Evolutionary conservation across 305 asterid species (phyloP).

Genomic region (Fraxinus dipetala): DNA sequence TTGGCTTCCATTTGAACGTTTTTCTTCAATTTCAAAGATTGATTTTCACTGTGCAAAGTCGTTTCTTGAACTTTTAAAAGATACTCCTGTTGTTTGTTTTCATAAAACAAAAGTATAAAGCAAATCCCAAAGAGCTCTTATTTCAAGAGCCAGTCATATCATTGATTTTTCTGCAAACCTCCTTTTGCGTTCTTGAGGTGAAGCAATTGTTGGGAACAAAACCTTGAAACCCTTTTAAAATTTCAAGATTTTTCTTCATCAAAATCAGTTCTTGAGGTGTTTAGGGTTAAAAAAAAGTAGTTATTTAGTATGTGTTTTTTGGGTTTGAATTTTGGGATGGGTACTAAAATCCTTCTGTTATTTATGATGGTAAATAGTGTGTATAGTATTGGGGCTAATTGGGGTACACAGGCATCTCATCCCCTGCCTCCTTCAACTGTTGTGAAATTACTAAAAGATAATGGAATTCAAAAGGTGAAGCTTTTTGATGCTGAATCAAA

Average conservation of each 20-base stretch:
- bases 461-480: conserved; percentile 76
- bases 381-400: conserved; percentile 71
- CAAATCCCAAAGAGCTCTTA: neutral
- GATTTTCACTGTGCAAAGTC: conserved; percentile 12
- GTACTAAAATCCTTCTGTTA: conserved; percentile 13
- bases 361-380: conserved; percentile 32
- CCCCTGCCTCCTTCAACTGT: conserved; percentile 60
- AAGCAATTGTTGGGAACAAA: neutral
- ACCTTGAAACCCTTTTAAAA: neutral
- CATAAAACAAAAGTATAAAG: conserved; percentile 11
- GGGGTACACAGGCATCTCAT: conserved; percentile 88
- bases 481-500: conserved; percentile 75
- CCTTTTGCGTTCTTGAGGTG: neutral
- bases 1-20: neutral
- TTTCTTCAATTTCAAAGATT: neutral
- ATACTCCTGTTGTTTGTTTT: conserved; percentile 9
- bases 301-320: conserved; percentile 21
- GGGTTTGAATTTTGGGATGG: conserved; percentile 21
- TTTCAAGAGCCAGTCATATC: neutral
- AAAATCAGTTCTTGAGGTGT: neutral
- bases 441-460: conserved; percentile 68
- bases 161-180: neutral
- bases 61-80: conserved; percentile 20
- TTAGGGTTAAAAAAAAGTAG: neutral
- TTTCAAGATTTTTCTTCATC: neutral